Evolutionary conservation across 2,329 filamentous ascomycete genomes (phyloP).

Genomic region (Cladosporium sp.): DNA sequence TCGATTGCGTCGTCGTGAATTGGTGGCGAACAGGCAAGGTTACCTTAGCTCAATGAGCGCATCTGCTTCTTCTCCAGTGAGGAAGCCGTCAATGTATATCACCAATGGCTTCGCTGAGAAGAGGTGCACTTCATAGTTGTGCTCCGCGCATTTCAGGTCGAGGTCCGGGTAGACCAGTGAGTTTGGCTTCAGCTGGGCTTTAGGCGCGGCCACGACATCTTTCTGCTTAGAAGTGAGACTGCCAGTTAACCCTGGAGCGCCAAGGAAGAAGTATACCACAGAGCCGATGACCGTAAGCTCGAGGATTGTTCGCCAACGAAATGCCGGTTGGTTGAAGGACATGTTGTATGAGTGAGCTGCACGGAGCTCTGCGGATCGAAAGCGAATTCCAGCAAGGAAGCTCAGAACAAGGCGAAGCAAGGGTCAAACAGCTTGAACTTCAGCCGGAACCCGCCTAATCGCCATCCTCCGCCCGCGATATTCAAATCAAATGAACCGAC

Average conservation of each 20-base stretch:
- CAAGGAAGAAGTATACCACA: constrained; percentile 38
- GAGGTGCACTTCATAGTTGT: constrained; percentile 50
- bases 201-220: constrained; percentile 17
- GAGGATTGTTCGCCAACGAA: constrained; percentile 35
- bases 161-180: constrained; percentile 44
- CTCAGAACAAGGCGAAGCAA: background rate
- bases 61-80: constrained; percentile 51
- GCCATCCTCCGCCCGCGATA: background rate
- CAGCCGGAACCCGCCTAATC: background rate
- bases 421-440: background rate
- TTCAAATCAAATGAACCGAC: background rate
- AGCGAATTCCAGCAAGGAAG: background rate
- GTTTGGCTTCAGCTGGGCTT: constrained; percentile 38
- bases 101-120: constrained; percentile 58
- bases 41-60: constrained; percentile 58
- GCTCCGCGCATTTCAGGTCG: constrained; percentile 42
- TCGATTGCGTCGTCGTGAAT: background rate
- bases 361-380: background rate
- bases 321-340: constrained; percentile 2
- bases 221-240: constrained; percentile 8
- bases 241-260: constrained; percentile 32
- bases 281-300: constrained; percentile 37
- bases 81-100: constrained; percentile 60
- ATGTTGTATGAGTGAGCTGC: background rate
- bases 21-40: background rate